phyloP scores from a whole-genome alignment of 495 filamentous ascomycete genomes.

The Aspergillus nidulans region DNA sequence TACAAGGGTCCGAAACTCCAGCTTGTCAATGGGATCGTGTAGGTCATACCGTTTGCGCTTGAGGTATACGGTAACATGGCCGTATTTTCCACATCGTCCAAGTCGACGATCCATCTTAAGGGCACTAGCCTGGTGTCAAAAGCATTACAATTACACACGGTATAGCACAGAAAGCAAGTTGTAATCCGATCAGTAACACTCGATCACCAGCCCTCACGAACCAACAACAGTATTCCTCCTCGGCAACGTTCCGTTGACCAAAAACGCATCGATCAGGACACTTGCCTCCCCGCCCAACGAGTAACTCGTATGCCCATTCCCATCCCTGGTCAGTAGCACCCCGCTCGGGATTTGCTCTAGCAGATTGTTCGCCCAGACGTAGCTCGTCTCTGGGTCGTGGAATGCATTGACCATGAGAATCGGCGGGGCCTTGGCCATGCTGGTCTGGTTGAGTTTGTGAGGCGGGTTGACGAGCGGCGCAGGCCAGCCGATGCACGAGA shows the following conservation, averaged over 20 bases:
- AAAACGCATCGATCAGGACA: conserved; percentile 7
- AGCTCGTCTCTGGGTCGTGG: conserved; percentile 33
- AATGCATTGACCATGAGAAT: conserved; percentile 32
- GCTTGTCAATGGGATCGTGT: too few species aligned
- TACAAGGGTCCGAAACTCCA: too few species aligned
- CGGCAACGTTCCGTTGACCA: conserved; percentile 9
- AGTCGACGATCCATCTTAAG: too few species aligned
- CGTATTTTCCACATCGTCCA: too few species aligned
- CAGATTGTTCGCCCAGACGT: conserved; percentile 33
- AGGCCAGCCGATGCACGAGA: conserved; percentile 36
- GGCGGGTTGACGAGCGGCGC: conserved; percentile 27
- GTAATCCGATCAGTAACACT: too few species aligned
- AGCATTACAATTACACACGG: too few species aligned
- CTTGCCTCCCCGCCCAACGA: conserved; percentile 10
- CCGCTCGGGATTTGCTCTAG: conserved; percentile 18
- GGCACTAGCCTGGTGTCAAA: too few species aligned
- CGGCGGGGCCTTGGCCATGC: neutral
- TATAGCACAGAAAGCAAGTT: too few species aligned
- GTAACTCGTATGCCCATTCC: conserved; percentile 29
- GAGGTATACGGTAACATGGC: too few species aligned
- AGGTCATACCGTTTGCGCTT: too few species aligned
- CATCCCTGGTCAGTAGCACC: conserved; percentile 33
- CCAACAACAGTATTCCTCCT: neutral
- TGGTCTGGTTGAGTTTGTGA: neutral
- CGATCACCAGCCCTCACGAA: neutral